These are phyloP conservation scores for Stevia rebaudiana DNA, from an alignment of 140 eudicot genomes.

Conservation along the genomic window DNA sequence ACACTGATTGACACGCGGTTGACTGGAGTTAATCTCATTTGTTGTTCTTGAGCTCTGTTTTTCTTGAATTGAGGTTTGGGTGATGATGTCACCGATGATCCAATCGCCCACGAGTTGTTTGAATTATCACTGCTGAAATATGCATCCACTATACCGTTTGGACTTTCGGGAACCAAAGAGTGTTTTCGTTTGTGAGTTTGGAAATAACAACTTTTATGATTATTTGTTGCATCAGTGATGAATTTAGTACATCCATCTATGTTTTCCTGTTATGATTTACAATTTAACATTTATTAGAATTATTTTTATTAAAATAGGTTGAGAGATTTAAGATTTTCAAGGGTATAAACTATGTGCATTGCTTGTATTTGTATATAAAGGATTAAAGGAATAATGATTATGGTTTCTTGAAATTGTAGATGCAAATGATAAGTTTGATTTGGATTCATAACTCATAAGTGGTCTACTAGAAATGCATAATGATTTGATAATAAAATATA, in stretches of 20 bases:
- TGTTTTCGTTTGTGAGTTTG: conserved; percentile 50
- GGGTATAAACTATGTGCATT: background rate
- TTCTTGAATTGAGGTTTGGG: conserved; percentile 65
- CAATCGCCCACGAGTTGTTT: conserved; percentile 57
- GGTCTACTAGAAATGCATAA: background rate
- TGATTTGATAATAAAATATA: background rate
- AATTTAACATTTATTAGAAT: conserved; percentile 14
- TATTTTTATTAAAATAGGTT: background rate
- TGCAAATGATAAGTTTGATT: background rate
- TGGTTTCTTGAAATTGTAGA: conserved; percentile 9
- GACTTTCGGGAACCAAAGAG: conserved; percentile 52
- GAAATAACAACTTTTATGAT: conserved; percentile 20
- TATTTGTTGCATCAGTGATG: conserved; percentile 38
- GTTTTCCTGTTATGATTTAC: conserved; percentile 47
- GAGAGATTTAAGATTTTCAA: background rate
- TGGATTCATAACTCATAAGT: conserved; percentile 1
- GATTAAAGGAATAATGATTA: background rate
- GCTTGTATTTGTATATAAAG: background rate
- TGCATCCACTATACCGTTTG: conserved; percentile 67
- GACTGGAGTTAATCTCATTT: conserved; percentile 62
- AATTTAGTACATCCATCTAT: conserved; percentile 54
- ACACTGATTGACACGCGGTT: conserved; percentile 44
- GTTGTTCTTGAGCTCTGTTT: conserved; percentile 62
- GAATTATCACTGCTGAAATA: conserved; percentile 69
- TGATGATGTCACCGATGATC: conserved; percentile 54